Conservation (phyloP, 768 basidiomycete species). For the Collybiopsis confluens region DNA sequence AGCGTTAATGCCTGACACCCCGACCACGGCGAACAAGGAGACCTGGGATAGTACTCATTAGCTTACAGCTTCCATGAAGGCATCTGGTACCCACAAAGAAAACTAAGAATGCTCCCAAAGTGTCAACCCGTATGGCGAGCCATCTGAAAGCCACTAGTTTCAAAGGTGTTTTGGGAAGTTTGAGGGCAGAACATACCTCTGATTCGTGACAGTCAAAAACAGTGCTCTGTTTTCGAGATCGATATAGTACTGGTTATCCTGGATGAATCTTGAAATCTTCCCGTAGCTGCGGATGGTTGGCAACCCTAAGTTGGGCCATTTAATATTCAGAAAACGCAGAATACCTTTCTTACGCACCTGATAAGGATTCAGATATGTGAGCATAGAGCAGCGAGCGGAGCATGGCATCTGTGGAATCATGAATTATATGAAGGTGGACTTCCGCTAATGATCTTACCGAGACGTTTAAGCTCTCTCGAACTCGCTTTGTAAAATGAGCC, state of each 20-base stretch:
- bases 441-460: slow-evolving; percentile 11
- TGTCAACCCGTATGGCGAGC: slow-evolving; percentile 70
- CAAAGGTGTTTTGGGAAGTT: not conserved
- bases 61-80: not conserved
- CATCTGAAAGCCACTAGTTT: slow-evolving; percentile 34
- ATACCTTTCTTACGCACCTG: slow-evolving; percentile 31
- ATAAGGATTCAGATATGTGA: slow-evolving; percentile 73
- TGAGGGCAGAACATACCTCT: slow-evolving; percentile 35
- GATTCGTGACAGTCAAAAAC: slow-evolving; percentile 61
- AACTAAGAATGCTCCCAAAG: slow-evolving; percentile 56
- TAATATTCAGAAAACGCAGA: too few relatives aligned
- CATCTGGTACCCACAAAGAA: slow-evolving; percentile 35
- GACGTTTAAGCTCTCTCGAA: slow-evolving; percentile 67
- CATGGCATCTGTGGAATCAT: slow-evolving; percentile 44
- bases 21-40: slow-evolving; percentile 58
- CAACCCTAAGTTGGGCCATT: slow-evolving; percentile 44
- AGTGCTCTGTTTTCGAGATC: slow-evolving; percentile 75
- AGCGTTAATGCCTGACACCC: slow-evolving; percentile 53
- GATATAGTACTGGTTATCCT: slow-evolving; percentile 60
- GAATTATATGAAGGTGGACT: not conserved
- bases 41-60: slow-evolving; percentile 33
- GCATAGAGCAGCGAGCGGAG: slow-evolving; percentile 73
- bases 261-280: slow-evolving; percentile 54
- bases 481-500: slow-evolving; percentile 67
- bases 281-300: slow-evolving; percentile 74